phyloP scores from a whole-genome alignment of 2,329 filamentous ascomycete genomes.

The Chrysoporthe austroafricana region DNA sequence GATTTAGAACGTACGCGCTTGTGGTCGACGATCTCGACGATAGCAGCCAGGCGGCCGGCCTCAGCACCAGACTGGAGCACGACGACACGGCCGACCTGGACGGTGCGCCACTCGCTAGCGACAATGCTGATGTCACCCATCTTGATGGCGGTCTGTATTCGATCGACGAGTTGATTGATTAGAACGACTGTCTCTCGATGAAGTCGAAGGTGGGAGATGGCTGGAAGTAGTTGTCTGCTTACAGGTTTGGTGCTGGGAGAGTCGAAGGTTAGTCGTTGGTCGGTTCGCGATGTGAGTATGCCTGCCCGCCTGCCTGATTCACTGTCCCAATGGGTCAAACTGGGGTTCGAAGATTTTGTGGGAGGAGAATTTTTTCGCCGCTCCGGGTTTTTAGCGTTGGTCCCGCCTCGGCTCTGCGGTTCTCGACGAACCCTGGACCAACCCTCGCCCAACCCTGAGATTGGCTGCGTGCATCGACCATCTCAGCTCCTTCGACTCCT shows the following conservation, averaged over 20 bases:
- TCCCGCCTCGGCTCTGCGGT: neutral
- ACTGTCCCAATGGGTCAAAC: neutral
- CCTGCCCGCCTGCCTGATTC: constrained; percentile 7
- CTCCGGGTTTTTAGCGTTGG: constrained; percentile 1
- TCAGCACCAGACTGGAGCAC: constrained; percentile 83
- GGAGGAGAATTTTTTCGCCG: constrained; percentile 15
- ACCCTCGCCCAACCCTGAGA: neutral
- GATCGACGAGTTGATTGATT: constrained; percentile 33
- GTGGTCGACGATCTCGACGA: constrained; percentile 99
- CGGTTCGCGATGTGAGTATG: constrained; percentile 17
- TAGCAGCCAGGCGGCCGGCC: constrained; percentile 84
- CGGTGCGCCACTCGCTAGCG: constrained; percentile 87
- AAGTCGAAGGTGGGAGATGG: neutral
- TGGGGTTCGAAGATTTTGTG: no score
- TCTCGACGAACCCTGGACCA: neutral
- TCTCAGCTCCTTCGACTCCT: no score
- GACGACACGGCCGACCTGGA: constrained; percentile 98
- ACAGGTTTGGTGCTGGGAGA: constrained; percentile 16
- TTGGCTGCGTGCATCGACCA: neutral
- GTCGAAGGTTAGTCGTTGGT: constrained; percentile 18
- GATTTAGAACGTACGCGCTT: constrained; percentile 83
- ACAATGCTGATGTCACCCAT: constrained; percentile 85
- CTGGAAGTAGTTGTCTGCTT: constrained; percentile 10
- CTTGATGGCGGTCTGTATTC: constrained; percentile 63
- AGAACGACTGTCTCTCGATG: constrained; percentile 29